These are phyloP conservation scores for Coemansia sp. DNA, from an alignment of 192 early-diverging fungal species.

Conservation along the genomic window DNA sequence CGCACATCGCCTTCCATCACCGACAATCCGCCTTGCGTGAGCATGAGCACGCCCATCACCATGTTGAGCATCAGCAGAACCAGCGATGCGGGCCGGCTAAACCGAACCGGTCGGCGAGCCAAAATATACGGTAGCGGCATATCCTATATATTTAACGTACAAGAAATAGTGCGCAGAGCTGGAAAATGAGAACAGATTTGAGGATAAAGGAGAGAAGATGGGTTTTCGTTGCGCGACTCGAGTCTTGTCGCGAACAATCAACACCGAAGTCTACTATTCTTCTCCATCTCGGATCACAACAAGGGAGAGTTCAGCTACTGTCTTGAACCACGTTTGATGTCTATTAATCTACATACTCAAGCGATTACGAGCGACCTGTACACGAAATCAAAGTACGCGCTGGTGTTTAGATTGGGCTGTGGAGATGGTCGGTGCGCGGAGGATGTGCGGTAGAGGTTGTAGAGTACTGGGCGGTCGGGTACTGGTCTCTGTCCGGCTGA, in stretches of 20 bases:
- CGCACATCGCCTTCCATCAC: slow-evolving; percentile 27
- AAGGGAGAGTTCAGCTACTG: not conserved
- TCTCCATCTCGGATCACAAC: slow-evolving; percentile 9
- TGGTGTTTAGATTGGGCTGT: slow-evolving; percentile 20
- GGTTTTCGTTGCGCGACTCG: not conserved
- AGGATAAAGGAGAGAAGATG: not conserved
- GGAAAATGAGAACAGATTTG: not conserved
- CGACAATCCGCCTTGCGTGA: slow-evolving; percentile 44
- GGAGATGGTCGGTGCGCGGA: slow-evolving; percentile 22
- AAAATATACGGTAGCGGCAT: slow-evolving; percentile 47
- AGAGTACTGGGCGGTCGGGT: slow-evolving; percentile 12
- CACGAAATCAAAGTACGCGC: not conserved
- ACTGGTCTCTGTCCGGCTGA: slow-evolving; percentile 10
- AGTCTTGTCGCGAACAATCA: slow-evolving; percentile 7
- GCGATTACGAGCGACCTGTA: no score
- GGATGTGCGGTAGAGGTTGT: not conserved
- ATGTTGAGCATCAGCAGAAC: slow-evolving; percentile 26
- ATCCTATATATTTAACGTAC: not conserved
- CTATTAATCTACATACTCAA: not conserved
- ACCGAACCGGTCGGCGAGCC: slow-evolving; percentile 31
- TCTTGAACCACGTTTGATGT: not conserved
- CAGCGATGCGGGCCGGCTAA: slow-evolving; percentile 22
- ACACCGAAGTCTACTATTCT: not conserved
- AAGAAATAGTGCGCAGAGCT: no score
- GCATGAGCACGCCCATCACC: slow-evolving; percentile 21